Percentiles rank a stretch among this genome's conserved stretches.
Conservation (phyloP, 2,329 filamentous ascomycete species). For the Talaromyces islandicus region DNA sequence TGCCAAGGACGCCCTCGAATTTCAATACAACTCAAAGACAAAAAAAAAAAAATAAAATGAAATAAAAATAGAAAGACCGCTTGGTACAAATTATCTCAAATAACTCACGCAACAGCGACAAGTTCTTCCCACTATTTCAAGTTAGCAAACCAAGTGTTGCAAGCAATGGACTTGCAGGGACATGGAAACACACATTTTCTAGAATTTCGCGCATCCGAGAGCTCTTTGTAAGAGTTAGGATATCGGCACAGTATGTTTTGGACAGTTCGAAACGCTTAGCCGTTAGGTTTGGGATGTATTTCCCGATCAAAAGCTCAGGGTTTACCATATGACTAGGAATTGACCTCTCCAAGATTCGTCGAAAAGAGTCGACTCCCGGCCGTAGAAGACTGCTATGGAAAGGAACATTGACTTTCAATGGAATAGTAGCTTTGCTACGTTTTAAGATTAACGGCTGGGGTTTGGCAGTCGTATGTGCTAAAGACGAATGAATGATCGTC, state of each 20-base stretch:
- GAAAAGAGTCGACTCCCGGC: slow-evolving; percentile 97
- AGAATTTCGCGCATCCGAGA: slow-evolving; percentile 52
- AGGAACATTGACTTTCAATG: slow-evolving; percentile 94
- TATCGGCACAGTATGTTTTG: slow-evolving; percentile 98
- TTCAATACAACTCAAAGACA: too few relatives aligned
- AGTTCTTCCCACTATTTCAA: not conserved
- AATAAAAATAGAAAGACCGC: too few relatives aligned
- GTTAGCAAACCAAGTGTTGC: too few relatives aligned
- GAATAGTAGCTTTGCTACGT: slow-evolving; percentile 93
- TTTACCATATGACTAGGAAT: slow-evolving; percentile 99
- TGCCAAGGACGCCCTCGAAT: too few relatives aligned
- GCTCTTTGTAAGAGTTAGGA: slow-evolving; percentile 85
- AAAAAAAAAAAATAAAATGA: too few relatives aligned
- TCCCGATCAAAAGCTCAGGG: slow-evolving; percentile 90
- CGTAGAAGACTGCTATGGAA: slow-evolving; percentile 99
- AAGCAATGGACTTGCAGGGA: too few relatives aligned
- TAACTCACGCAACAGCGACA: not conserved
- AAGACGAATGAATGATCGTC: not conserved
- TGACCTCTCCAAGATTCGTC: slow-evolving; percentile 97
- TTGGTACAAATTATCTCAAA: too few relatives aligned
- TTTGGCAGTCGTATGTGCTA: not conserved
- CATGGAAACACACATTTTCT: slow-evolving; percentile 52
- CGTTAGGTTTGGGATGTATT: slow-evolving; percentile 99
- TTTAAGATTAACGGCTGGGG: slow-evolving; percentile 70
- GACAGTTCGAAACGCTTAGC: slow-evolving; percentile 94